A percentile compares a stretch with the other conserved stretches of the same genome.
Conservation (phyloP, 179 eudicot species). For the Patellifolia procumbens region DNA sequence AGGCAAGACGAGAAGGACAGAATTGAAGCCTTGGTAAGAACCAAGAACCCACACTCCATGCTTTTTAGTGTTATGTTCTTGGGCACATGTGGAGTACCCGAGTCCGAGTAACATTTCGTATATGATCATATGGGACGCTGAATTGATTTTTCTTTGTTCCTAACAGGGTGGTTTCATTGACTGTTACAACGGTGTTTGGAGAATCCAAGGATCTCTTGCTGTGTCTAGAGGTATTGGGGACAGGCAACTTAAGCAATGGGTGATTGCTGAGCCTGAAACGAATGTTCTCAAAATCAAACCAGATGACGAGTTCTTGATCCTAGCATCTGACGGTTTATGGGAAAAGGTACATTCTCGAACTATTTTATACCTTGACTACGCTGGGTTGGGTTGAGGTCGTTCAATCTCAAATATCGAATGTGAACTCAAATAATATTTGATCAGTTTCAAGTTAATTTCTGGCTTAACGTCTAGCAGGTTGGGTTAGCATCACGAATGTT, state of each 20-base stretch:
- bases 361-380: neutral
- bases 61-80: no score
- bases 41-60: constrained; percentile 24
- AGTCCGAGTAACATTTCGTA: no score
- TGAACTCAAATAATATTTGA: no score
- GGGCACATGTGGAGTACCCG: no score
- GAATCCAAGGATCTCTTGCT: constrained; percentile 83
- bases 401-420: no score
- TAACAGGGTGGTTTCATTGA: constrained; percentile 81
- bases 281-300: constrained; percentile 41
- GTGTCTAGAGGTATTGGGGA: constrained; percentile 93
- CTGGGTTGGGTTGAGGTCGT: no score
- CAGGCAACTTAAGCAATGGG: constrained; percentile 85
- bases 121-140: neutral
- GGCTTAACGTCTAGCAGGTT: no score
- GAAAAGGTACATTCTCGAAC: constrained; percentile 34
- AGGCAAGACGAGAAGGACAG: constrained; percentile 74
- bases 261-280: constrained; percentile 81
- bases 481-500: neutral
- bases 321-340: constrained; percentile 98
- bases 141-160: constrained; percentile 8
- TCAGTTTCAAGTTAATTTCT: no score
- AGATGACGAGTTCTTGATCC: constrained; percentile 71
- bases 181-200: constrained; percentile 73
- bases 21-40: constrained; percentile 65